Base-by-base conservation (phyloP, 106 monocot genomes). In the Apostasia ramifera region DNA sequence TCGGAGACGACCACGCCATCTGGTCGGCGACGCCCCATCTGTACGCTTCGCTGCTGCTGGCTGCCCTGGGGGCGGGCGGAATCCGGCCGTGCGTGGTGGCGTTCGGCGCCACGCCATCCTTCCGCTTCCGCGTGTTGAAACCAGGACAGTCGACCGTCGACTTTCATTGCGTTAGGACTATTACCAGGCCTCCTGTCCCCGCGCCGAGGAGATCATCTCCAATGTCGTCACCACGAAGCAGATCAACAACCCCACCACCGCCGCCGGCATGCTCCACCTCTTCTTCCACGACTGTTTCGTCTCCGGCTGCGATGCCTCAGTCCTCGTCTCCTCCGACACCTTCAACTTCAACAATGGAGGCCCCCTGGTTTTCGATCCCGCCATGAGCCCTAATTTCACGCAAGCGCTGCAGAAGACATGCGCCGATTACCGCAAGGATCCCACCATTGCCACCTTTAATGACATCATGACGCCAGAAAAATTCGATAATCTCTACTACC, bases 281-380 rank as follows among this genome's bases (percentile, higher is more conserved):
- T 82, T 82, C 77, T 82, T 82, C 77, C 81, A 82, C 72, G 81
- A 82, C 69, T 77, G 81, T 63, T 81, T 81, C 71, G 73, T 70
- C 61, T 55, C 53, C 52, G 81, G 77, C 11, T 77, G 81, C 72
- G 81, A 82, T 72, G 76, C 69, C 64, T 82, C 81, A 49, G 56
- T 70, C 1, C 76, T 82, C 58, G 47, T 82, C 72, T 69, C 81
- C 64, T 69, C 81, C 77, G 73, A 68, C 1, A 58, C 77, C 13
- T 69, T 53, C 72, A 40, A 48, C 44, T 65, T 53, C 71, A 78
- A 78, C 51, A 41, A 41, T 40, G 58, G 68, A 2, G 62, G 42
- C 11, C 40, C 8, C 4, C 12, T 47, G 12, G 56, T 62, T 8
- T 76, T 55, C 55, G 72, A 76, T 14, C 81, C 81, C 9, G 43